Conservation (phyloP, 2,329 filamentous ascomycete genomes). For the Aureobasidium musti region DNA sequence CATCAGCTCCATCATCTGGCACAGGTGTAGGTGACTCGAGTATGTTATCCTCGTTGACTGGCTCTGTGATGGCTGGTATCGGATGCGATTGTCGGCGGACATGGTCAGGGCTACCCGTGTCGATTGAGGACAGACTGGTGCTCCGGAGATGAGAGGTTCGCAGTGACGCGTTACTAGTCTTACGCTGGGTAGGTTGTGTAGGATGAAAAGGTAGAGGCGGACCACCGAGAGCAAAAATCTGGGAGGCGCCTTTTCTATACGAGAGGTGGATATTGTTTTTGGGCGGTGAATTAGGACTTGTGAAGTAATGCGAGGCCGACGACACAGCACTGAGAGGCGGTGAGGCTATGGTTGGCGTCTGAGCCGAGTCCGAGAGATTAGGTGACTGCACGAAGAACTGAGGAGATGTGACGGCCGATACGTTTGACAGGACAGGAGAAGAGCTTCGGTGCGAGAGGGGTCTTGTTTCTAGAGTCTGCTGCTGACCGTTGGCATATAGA, state of each 20-base stretch:
- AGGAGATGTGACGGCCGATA: constrained; percentile 32
- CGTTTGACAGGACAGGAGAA: constrained; percentile 43
- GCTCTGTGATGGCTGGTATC: constrained; percentile 16
- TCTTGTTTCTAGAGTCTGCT: constrained; percentile 42
- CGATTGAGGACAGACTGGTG: constrained; percentile 27
- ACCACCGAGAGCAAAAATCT: constrained; percentile 45
- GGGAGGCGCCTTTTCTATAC: constrained; percentile 53
- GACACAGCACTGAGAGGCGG: constrained; percentile 40
- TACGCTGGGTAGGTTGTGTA: not conserved
- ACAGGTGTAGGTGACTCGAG: not conserved
- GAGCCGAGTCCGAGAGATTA: not conserved
- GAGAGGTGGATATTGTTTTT: constrained; percentile 54
- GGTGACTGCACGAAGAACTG: constrained; percentile 10
- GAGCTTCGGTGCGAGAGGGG: constrained; percentile 25
- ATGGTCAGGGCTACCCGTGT: constrained; percentile 24
- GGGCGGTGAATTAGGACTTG: constrained; percentile 45
- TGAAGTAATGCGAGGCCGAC: constrained; percentile 40
- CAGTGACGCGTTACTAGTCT: constrained; percentile 12
- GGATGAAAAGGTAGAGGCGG: constrained; percentile 26
- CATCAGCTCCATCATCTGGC: not conserved
- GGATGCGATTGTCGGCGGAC: constrained; percentile 12
- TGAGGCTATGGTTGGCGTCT: constrained; percentile 39
- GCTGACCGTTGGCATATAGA: constrained; percentile 55
- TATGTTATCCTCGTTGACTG: not conserved
- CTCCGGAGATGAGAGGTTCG: constrained; percentile 11